Base-by-base conservation (phyloP, 306 rosid species). In the Calophaca sinica region DNA sequence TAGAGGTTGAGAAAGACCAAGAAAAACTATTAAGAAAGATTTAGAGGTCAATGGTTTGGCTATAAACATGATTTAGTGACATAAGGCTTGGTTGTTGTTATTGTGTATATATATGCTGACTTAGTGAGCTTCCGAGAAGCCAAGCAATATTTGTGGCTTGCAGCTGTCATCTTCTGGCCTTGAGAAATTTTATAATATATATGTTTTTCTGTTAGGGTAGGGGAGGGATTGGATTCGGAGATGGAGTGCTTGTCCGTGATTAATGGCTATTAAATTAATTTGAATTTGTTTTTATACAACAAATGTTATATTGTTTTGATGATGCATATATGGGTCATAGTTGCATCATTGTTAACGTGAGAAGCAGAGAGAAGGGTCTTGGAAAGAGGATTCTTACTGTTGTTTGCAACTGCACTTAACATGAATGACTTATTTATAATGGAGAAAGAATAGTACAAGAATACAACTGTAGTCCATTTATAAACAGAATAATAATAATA, bases 101-200 rank as follows among this genome's bases (percentile, higher is more conserved):
- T 20, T 20, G 26, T 20, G 26, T 20, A 20, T 20, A 20, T 20
- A 5, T 38, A 7, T 38, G 7, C 42, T 38, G 42, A 7, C 7
- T 38, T 36, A 35, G 5, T 35, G 32, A 65, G 42, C 49, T 72
- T 65, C 57, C 65, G 6, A 49, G 11, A 70, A 55, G 38, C 63
- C 20, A 57, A 74, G 78, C 45, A 74, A 45, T 35, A 14, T 65
- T 32, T 77, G 74, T 42, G 36, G 48, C 51, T 33, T 46, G 31
- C 54, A 61, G 26, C 26, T 20, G 49, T 74, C 65, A 52, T 74
- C 68, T 52, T 69, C 77, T 74, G 61, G 41, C 46, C 76, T 32
- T 14, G 6, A 65, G 76, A 60, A 60, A 32, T 62, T 36, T 10
- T 44, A 62, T 4, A 68, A 33, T 59, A 68, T 35, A 72, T 48